Evolutionary conservation across 2,329 filamentous ascomycete species (phyloP), one percentile per base, ranked within the genome.

Genomic region (Colletotrichum cereale): DNA sequence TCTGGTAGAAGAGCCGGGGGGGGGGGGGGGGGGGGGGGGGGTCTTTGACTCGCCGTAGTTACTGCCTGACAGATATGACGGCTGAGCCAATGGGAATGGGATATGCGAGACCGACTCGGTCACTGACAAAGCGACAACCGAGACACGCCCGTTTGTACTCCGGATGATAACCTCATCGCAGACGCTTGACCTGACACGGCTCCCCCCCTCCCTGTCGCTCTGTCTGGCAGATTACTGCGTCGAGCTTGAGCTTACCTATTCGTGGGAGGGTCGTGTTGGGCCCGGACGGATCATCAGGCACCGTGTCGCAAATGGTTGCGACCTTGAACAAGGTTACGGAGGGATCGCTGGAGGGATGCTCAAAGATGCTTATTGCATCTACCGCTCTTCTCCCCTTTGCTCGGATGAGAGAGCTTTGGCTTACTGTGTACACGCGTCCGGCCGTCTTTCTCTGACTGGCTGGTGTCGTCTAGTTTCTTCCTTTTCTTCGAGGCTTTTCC

Each of bases 171-270:
- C 21, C 31, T 50, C 24, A 38, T 58, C 18, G 26, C 40, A 36
- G 48, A 48, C 56, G 40, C 56, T 55, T 31, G 47, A 31, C 67
- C 55, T 61, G 67, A 56, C 67, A 18, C 40, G 31, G n/a, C 29
- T 31, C 36, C 11, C n/a, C 57, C 14, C 34, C 48, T 44, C 47
- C 52, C 58, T 38, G 50, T 58, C 66, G 61, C 61, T 26, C 55
- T 55, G 62, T 47, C 40, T 34, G 31, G 50, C 42, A 48, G 34
- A 21, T 50, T 42, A 42, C 36, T 48, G 31, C 55, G 44, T 57
- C 63, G 42, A 52, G 53, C 6, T 47, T 48, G 34, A 66, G 53
- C 53, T 42, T 50, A 53, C 16, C n/a, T 48, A 3, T 14, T 1
- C 3, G 18, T 11, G 47, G 52, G 52, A 58, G 52, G 48, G 31